Conservation (phyloP, 2,329 filamentous ascomycete species). For the Uncinocarpus reesii region DNA sequence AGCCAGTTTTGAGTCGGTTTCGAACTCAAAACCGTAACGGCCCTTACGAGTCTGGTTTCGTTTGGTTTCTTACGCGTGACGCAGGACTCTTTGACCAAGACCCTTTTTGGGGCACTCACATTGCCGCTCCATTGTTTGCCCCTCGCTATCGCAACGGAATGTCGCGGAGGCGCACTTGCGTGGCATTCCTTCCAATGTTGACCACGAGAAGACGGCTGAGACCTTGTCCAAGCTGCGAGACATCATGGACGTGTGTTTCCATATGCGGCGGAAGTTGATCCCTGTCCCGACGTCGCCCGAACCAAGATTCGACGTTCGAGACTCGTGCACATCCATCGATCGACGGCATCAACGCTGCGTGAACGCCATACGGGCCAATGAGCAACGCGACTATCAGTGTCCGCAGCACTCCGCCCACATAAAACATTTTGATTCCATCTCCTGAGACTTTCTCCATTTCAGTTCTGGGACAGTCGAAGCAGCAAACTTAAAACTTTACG, state of each 20-base stretch:
- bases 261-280: slow-evolving; percentile 5
- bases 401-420: slow-evolving; percentile 1
- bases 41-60: not conserved
- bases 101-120: too few species aligned
- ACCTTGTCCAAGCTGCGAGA: too few species aligned
- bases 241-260: not conserved
- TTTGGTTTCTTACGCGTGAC: not conserved
- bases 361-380: not conserved
- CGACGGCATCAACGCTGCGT: not conserved
- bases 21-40: not conserved
- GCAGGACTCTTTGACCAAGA: not conserved
- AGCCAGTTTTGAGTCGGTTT: not conserved
- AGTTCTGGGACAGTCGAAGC: not conserved
- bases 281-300: slow-evolving; percentile 4
- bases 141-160: too few species aligned
- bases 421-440: too few species aligned
- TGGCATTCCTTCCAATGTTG: too few species aligned
- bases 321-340: slow-evolving; percentile 1
- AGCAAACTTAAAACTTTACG: too few species aligned
- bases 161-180: too few species aligned
- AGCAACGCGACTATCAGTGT: not conserved
- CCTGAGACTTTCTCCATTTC: too few species aligned
- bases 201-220: too few species aligned
- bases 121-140: too few species aligned
- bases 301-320: slow-evolving; percentile 5